phyloP scores from a whole-genome alignment of 2,329 filamentous ascomycete species.

The Alternaria burnsii region DNA sequence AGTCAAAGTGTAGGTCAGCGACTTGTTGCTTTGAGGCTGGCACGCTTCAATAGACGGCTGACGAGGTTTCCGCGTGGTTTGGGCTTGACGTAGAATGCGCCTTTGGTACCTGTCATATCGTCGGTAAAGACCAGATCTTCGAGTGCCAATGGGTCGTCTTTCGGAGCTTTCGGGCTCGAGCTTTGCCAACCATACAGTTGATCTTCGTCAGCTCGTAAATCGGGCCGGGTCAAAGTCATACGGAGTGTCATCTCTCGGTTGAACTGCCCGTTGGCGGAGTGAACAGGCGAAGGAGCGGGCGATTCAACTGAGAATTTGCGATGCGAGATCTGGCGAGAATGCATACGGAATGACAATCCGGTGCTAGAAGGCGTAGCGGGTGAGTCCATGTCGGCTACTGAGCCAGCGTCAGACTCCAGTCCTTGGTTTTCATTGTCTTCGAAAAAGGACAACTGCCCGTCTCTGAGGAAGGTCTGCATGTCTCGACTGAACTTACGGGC shows the following conservation, averaged over 20 bases:
- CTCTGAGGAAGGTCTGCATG: constrained; percentile 65
- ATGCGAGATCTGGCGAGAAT: constrained; percentile 42
- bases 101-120: constrained; percentile 57
- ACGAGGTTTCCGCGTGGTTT: constrained; percentile 47
- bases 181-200: constrained; percentile 75
- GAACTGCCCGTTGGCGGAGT: constrained; percentile 32
- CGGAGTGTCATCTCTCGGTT: constrained; percentile 93
- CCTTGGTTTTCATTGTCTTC: constrained; percentile 45
- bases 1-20: constrained; percentile 17
- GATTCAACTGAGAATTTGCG: constrained; percentile 46
- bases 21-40: constrained; percentile 40
- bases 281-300: constrained; percentile 33
- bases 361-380: constrained; percentile 50
- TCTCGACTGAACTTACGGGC: constrained; percentile 58
- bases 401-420: constrained; percentile 46
- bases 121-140: constrained; percentile 61
- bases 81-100: constrained; percentile 56
- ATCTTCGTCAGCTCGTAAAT: constrained; percentile 79
- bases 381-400: constrained; percentile 45
- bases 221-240: constrained; percentile 92
- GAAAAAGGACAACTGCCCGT: constrained; percentile 62
- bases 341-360: constrained; percentile 44
- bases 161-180: constrained; percentile 27
- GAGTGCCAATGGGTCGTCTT: constrained; percentile 64
- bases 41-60: constrained; percentile 48